These are phyloP conservation scores for Volvox carteri DNA, from an alignment of 163 green algal species.

Conservation along the genomic window DNA sequence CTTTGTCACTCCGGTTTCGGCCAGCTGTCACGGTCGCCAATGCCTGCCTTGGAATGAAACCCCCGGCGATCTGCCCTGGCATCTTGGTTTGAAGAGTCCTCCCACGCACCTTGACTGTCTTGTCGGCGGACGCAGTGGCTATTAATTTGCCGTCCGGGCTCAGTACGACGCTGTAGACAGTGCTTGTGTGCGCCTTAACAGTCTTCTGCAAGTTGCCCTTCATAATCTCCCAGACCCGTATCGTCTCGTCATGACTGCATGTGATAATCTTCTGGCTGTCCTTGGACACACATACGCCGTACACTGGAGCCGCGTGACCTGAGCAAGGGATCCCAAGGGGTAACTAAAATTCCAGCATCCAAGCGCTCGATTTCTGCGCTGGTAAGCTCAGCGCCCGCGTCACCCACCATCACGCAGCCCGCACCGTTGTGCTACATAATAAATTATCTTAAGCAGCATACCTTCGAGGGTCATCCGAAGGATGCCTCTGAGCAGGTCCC, in stretches of 20 bases:
- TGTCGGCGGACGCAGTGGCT: conserved; percentile 59
- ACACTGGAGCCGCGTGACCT: conserved; percentile 64
- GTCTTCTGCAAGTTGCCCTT: conserved; percentile 61
- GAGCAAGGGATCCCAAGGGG: not conserved
- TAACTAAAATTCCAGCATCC: not conserved
- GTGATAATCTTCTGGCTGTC: conserved; percentile 62
- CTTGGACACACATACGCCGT: conserved; percentile 61
- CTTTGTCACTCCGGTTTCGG: no score
- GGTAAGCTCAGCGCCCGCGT: no score
- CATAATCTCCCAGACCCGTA: conserved; percentile 70
- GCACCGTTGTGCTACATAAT: not conserved
- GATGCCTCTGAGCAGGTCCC: conserved; percentile 62
- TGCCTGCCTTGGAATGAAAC: no score
- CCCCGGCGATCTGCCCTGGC: no score
- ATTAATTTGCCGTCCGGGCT: conserved; percentile 56
- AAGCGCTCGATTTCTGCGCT: no score
- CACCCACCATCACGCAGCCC: not conserved
- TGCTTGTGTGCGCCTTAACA: conserved; percentile 61
- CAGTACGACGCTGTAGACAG: conserved; percentile 56
- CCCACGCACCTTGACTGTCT: conserved; percentile 54
- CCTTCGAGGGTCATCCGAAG: conserved; percentile 66
- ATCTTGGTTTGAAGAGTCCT: no score
- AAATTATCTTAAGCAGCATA: not conserved
- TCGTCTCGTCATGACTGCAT: conserved; percentile 67
- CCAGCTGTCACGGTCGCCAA: no score